A percentile compares a stretch with the other conserved stretches of the same genome.
Conservation (phyloP, 805 yeast genomes). For the Clavispora fructus region DNA sequence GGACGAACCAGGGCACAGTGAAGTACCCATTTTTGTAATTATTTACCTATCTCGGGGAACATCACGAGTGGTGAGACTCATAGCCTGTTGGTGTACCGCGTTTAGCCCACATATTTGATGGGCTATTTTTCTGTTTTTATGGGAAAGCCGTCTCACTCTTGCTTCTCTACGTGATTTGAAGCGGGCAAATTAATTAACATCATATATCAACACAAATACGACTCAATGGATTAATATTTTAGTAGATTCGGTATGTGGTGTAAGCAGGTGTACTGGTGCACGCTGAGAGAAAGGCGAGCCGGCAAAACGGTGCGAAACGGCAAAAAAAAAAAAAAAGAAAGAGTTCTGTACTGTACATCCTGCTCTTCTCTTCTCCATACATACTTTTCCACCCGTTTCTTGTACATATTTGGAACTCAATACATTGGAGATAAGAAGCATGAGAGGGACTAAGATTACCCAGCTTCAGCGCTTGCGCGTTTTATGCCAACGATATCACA, state of each 20-base stretch:
- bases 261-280: not conserved
- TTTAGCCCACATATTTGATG: not conserved
- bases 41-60: not conserved
- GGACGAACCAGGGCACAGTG: not conserved
- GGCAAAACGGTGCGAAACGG: not conserved
- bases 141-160: not conserved
- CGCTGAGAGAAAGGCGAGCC: not conserved
- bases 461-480: not conserved
- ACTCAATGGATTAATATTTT: not conserved
- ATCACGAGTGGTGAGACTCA: not conserved
- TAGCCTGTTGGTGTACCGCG: no score
- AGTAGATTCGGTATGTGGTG: not conserved
- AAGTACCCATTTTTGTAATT: not conserved
- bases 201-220: not conserved
- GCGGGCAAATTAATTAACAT: not conserved
- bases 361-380: not conserved
- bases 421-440: not conserved
- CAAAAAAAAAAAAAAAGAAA: not conserved
- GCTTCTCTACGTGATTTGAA: not conserved
- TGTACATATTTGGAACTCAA: not conserved
- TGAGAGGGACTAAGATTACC: not conserved
- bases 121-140: not conserved
- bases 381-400: not conserved
- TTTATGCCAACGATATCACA: slow-evolving; percentile 1
- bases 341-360: not conserved